Conservation (phyloP, 1,139 yeast species). For the Scheffersomyces cryptocercus region DNA sequence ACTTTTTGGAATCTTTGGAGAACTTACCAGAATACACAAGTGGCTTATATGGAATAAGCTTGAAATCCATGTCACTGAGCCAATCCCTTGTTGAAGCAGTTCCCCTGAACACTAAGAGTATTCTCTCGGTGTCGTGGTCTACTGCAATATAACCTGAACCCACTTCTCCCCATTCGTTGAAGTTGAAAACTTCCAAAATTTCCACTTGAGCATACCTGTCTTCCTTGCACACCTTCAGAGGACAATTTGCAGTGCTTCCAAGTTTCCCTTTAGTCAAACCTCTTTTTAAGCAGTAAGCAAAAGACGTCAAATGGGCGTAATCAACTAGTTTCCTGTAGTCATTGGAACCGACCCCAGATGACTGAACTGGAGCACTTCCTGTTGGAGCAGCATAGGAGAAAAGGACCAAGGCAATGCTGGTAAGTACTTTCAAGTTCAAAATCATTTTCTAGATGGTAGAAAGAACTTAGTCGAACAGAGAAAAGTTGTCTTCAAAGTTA, state of each 20-base stretch:
- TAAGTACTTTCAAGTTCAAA: too few species aligned
- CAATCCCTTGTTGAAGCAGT: slow-evolving; percentile 59
- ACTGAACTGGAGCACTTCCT: too few species aligned
- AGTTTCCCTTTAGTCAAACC: slow-evolving; percentile 30
- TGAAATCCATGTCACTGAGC: slow-evolving; percentile 50
- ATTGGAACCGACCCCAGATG: background rate
- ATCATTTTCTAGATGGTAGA: too few species aligned
- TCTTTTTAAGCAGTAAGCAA: slow-evolving; percentile 39
- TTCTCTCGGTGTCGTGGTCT: slow-evolving; percentile 33
- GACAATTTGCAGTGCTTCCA: slow-evolving; percentile 23
- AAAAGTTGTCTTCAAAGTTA: too few species aligned
- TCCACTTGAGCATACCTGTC: slow-evolving; percentile 24
- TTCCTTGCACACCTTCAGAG: slow-evolving; percentile 20
- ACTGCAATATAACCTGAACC: slow-evolving; percentile 56
- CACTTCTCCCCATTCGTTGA: slow-evolving; percentile 43
- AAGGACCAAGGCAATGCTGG: too few species aligned
- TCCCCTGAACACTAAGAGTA: slow-evolving; percentile 56
- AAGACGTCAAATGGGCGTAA: slow-evolving; percentile 37
- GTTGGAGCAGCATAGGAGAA: too few species aligned
- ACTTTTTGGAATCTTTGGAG: slow-evolving; percentile 10
- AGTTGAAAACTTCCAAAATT: slow-evolving; percentile 35
- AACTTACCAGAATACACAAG: slow-evolving; percentile 5
- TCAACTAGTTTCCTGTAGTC: slow-evolving; percentile 33
- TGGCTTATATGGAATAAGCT: slow-evolving; percentile 43
- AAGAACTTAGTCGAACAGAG: too few species aligned